Evolutionary conservation across 345 rosid genomes (phyloP).

Genomic region (Isatis tinctoria): DNA sequence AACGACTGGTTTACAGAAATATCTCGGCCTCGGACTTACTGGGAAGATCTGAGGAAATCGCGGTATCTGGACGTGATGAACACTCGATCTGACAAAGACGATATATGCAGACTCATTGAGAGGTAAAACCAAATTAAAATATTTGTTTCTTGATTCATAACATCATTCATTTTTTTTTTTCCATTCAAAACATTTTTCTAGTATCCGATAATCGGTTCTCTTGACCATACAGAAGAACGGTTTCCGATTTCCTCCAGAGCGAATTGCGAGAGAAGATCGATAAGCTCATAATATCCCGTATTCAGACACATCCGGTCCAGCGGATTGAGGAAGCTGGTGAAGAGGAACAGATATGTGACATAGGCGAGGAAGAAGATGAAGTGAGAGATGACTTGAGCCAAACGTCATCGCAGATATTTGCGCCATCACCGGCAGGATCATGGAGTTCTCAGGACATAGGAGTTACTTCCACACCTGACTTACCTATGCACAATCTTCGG

Average conservation of each 20-base stretch:
- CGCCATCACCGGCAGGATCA: slow-evolving; percentile 32
- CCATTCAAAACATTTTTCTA: too few species aligned
- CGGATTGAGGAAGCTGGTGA: slow-evolving; percentile 7
- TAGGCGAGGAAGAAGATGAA: slow-evolving; percentile 24
- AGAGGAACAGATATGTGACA: slow-evolving; percentile 27
- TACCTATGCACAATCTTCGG: not conserved
- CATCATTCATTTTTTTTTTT: too few species aligned
- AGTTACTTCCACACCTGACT: slow-evolving; percentile 21
- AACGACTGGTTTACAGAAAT: slow-evolving; percentile 69
- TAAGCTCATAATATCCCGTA: slow-evolving; percentile 46
- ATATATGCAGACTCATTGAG: slow-evolving; percentile 64
- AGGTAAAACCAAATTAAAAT: slow-evolving; percentile 39
- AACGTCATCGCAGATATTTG: slow-evolving; percentile 40
- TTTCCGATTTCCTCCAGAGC: slow-evolving; percentile 64
- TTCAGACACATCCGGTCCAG: slow-evolving; percentile 41
- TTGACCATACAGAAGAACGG: slow-evolving; percentile 55
- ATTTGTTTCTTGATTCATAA: not conserved
- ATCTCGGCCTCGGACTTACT: slow-evolving; percentile 72
- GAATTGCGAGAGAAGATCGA: slow-evolving; percentile 73
- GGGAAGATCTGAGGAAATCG: slow-evolving; percentile 68
- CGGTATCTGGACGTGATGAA: slow-evolving; percentile 71
- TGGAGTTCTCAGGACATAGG: slow-evolving; percentile 58
- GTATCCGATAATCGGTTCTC: not conserved
- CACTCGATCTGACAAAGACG: slow-evolving; percentile 47
- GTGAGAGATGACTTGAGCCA: slow-evolving; percentile 29